Conservation (phyloP, 352 stramenopile genomes). For the Globisporangium nunn region DNA sequence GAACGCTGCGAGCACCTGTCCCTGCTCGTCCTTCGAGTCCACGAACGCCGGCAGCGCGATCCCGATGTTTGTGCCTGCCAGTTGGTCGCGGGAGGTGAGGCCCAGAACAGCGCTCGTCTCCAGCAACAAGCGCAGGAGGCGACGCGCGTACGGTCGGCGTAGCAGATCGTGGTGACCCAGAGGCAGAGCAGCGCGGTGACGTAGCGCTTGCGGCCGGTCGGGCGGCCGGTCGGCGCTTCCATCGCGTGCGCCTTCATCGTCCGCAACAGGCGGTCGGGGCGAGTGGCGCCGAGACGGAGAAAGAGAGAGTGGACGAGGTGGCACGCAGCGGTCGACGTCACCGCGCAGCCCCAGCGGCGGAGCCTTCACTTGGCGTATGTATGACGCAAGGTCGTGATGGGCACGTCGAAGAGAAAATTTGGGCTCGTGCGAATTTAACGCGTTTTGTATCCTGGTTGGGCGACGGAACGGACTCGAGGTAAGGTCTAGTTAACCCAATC, state of each 20-base stretch:
- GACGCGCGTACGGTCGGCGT: slow-evolving; percentile 58
- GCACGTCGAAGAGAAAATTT: no score
- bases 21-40: slow-evolving; percentile 65
- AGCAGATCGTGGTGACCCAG: slow-evolving; percentile 77
- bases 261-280: neutral
- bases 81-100: neutral
- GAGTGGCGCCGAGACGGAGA: neutral
- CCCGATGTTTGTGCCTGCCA: slow-evolving; percentile 80
- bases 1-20: slow-evolving; percentile 77
- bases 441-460: no score
- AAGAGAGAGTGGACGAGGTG: no score
- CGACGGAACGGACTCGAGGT: no score
- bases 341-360: no score
- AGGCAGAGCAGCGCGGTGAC: slow-evolving; percentile 68
- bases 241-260: neutral
- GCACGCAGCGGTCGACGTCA: no score
- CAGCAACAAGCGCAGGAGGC: no score
- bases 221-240: slow-evolving; percentile 1
- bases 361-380: no score
- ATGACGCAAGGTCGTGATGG: no score
- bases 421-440: no score
- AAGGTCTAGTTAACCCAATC: no score
- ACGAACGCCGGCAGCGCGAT: slow-evolving; percentile 77
- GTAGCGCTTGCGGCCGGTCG: slow-evolving; percentile 42
- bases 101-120: no score